phyloP scores from a whole-genome alignment of 768 basidiomycete genomes.

The Podaxis pistillaris region DNA sequence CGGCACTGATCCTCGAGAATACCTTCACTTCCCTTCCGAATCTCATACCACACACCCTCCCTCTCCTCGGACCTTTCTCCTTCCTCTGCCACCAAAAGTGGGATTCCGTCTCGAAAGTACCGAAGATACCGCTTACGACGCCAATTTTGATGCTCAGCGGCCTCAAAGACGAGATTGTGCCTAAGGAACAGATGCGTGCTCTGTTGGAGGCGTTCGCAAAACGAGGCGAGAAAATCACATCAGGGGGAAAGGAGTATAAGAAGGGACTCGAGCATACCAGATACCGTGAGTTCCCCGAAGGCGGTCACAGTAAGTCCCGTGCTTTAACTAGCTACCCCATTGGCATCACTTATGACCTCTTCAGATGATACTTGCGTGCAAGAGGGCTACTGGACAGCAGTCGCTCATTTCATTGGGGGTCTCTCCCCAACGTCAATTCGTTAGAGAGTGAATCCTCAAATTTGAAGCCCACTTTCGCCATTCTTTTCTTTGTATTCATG shows the following conservation, averaged over 20 bases:
- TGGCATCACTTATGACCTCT: background rate
- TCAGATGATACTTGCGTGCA: slow-evolving; percentile 57
- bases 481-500: background rate
- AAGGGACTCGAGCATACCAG: slow-evolving; percentile 52
- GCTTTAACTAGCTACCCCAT: slow-evolving; percentile 5
- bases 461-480: background rate
- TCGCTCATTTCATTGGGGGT: slow-evolving; percentile 45
- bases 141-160: slow-evolving; percentile 88
- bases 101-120: slow-evolving; percentile 72
- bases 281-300: slow-evolving; percentile 54
- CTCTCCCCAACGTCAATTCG: slow-evolving; percentile 3
- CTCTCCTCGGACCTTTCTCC: slow-evolving; percentile 67
- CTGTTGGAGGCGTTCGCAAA: slow-evolving; percentile 65
- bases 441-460: background rate
- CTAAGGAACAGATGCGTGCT: slow-evolving; percentile 71
- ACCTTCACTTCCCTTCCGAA: slow-evolving; percentile 85
- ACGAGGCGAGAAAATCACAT: slow-evolving; percentile 45
- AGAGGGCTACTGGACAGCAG: slow-evolving; percentile 52
- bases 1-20: slow-evolving; percentile 87
- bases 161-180: slow-evolving; percentile 67
- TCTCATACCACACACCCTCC: slow-evolving; percentile 80
- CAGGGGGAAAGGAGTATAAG: slow-evolving; percentile 38
- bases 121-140: slow-evolving; percentile 55
- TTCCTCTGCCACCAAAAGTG: slow-evolving; percentile 87
- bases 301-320: slow-evolving; percentile 49